Conservation (phyloP, 768 basidiomycete species). For the Xerocomellus chrysenteron region DNA sequence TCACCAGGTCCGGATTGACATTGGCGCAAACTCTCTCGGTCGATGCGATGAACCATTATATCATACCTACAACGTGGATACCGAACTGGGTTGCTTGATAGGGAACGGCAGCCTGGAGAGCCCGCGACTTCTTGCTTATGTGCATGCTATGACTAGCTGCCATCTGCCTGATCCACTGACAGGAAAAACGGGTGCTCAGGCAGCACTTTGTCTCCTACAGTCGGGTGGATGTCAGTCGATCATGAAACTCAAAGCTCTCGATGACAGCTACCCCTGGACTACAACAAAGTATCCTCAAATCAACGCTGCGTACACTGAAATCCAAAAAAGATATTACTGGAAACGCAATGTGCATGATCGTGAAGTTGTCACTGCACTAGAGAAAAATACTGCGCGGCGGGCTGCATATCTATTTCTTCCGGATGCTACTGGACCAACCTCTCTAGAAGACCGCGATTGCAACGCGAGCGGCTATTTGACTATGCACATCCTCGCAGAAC, state of each 20-base stretch:
- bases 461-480: too few species aligned
- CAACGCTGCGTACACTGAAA: neutral
- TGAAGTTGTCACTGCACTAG: neutral
- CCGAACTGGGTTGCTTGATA: neutral
- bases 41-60: neutral
- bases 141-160: neutral
- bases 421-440: neutral
- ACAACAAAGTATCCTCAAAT: neutral
- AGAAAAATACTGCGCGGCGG: neutral
- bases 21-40: too few species aligned
- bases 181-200: neutral
- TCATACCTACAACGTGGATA: neutral
- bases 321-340: neutral
- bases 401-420: neutral
- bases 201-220: neutral
- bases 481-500: neutral
- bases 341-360: neutral
- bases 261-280: fast-evolving
- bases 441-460: neutral
- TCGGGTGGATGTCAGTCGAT: conserved; percentile 34
- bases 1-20: neutral
- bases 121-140: neutral
- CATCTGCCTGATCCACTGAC: neutral
- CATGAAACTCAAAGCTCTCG: conserved; percentile 24
- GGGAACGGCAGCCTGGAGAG: neutral